Percentiles rank a stretch among this genome's conserved stretches.
Conservation (phyloP, 1,284 basidiomycete species). For the Boletus sp. region DNA sequence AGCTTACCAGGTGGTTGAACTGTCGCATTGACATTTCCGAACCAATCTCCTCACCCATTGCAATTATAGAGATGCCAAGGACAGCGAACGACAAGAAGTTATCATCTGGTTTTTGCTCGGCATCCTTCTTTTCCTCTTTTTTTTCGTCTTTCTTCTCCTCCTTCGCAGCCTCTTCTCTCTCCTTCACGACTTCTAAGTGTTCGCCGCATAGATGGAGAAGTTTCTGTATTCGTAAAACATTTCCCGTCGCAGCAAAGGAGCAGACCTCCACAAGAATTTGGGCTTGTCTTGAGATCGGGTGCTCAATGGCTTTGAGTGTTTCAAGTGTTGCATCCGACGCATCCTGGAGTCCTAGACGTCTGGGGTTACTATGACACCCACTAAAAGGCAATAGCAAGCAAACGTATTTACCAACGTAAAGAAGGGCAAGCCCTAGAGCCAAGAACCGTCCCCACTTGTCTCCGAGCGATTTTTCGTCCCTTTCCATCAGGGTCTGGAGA, state of each 20-base stretch:
- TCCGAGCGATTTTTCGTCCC: slow-evolving; percentile 71
- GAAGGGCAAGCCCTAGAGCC: slow-evolving; percentile 83
- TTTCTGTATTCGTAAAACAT: slow-evolving; percentile 90
- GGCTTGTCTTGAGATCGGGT: slow-evolving; percentile 87
- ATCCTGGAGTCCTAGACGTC: slow-evolving; percentile 73
- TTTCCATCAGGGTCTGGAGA: slow-evolving; percentile 90
- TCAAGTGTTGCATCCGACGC: slow-evolving; percentile 93
- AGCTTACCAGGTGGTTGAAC: slow-evolving; percentile 85
- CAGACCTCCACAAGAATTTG: slow-evolving; percentile 94
- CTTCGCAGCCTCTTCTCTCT: slow-evolving; percentile 48
- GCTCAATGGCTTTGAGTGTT: slow-evolving; percentile 92
- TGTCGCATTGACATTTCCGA: slow-evolving; percentile 94
- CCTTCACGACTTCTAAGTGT: slow-evolving; percentile 68
- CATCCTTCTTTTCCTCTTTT: slow-evolving; percentile 53
- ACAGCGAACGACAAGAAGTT: slow-evolving; percentile 93
- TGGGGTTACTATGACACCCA: slow-evolving; percentile 9
- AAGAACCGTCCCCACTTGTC: slow-evolving; percentile 96
- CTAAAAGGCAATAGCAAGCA: not conserved
- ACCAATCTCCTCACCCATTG: slow-evolving; percentile 98
- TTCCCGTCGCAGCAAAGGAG: slow-evolving; percentile 93
- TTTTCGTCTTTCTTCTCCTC: slow-evolving; percentile 55
- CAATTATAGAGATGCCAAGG: slow-evolving; percentile 89
- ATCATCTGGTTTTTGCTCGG: slow-evolving; percentile 58
- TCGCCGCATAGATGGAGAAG: slow-evolving; percentile 95
- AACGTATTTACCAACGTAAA: slow-evolving; percentile 77